Evolutionary conservation across 805 yeast genomes (phyloP), one percentile per base, ranked within the genome.

Genomic region (Jamesozyma rosinii): DNA sequence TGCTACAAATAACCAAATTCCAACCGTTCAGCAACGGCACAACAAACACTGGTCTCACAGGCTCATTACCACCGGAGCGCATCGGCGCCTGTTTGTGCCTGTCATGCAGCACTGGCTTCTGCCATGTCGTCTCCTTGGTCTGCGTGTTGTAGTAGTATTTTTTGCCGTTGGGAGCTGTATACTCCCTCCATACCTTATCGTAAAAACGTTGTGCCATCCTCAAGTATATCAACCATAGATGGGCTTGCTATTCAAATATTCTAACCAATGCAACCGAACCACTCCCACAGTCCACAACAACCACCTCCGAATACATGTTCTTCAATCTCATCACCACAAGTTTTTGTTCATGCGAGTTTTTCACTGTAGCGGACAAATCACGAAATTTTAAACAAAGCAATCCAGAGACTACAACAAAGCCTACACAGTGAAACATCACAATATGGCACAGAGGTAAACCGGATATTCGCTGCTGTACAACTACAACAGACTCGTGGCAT

Each of bases 1-100:
- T 54, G 19, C 58, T 56, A 14, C 70, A 60, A 19, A 75, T 58
- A 1, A 73, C 63, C n/a, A 74, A 44, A 2, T 44, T 31, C 79
- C 78, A 75, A 3, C 57, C 61, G 18, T 63, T 55, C 1, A 44
- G 20, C 26, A 59, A 45, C 5, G 52, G 51, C 8, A 57, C 33
- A 3, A 43, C 51, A 40, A 49, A 54, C 8, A 43, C 30, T 6
- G 55, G 49, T 11, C 33, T 22, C 4, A 32, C 35, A 13, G 40
- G 42, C 17, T 47, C 52, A 8, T 34, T 29, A 36, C 40, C 35
- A 14, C 9, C 29, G 11, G 29, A 26, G 9, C 15, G 14, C 21
- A 15, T 37, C 48, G 41, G 4, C 33, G 37, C 31, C 49, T 50
- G 14, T 43, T 41, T 13, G 37, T 24, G 27, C 17, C 14, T 11